Conservation (phyloP, 345 rosid genomes). For the Populus tremula region DNA sequence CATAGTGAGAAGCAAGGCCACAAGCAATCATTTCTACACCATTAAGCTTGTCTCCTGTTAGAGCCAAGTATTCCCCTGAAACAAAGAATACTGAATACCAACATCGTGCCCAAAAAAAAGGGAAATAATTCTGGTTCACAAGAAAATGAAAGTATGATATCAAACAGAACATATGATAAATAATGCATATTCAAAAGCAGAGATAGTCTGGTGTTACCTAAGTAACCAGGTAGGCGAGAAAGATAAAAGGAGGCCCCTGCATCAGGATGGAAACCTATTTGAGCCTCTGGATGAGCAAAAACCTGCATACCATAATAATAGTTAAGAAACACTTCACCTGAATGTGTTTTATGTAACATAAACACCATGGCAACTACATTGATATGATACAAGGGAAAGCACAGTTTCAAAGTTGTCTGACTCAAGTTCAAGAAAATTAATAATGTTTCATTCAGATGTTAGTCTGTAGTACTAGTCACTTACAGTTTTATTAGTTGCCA, state of each 20-base stretch:
- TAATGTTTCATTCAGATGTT: not conserved
- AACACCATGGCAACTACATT: not conserved
- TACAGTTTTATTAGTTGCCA: slow-evolving; percentile 80
- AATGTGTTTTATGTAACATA: no score
- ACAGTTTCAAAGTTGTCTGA: not conserved
- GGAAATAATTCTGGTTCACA: not conserved
- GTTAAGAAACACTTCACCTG: not conserved
- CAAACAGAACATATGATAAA: not conserved
- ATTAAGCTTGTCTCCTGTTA: slow-evolving; percentile 83
- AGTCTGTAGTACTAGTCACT: slow-evolving; percentile 30
- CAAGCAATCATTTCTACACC: slow-evolving; percentile 91
- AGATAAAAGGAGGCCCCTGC: slow-evolving; percentile 91
- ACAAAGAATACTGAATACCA: slow-evolving; percentile 2
- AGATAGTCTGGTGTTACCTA: slow-evolving; percentile 41
- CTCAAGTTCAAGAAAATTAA: not conserved
- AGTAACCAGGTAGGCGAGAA: slow-evolving; percentile 80
- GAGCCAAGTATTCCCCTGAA: slow-evolving; percentile 86
- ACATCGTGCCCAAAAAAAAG: not conserved
- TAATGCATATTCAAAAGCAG: not conserved
- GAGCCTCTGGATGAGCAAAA: slow-evolving; percentile 73
- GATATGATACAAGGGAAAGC: not conserved
- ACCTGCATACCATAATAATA: slow-evolving; percentile 39
- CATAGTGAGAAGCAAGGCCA: slow-evolving; percentile 89
- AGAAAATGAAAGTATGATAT: not conserved
- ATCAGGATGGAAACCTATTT: slow-evolving; percentile 87